phyloP scores from a whole-genome alignment of 2,329 filamentous ascomycete genomes.

The Aspergillus awamori region DNA sequence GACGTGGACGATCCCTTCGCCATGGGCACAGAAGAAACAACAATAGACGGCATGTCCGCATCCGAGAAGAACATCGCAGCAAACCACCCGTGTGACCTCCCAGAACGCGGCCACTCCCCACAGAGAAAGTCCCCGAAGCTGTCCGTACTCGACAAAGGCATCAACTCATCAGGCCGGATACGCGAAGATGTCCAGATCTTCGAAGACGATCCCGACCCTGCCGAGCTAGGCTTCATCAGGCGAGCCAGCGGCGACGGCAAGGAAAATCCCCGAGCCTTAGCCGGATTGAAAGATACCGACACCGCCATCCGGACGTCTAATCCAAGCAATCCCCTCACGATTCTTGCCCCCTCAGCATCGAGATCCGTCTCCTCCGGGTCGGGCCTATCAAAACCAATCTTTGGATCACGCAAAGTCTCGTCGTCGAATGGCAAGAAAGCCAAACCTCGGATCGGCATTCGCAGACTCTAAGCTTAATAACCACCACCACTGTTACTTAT shows the following conservation, averaged over 20 bases:
- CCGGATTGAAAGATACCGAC: slow-evolving; percentile 20
- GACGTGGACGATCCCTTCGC: slow-evolving; percentile 30
- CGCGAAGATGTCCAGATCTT: slow-evolving; percentile 37
- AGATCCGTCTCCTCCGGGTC: slow-evolving; percentile 17
- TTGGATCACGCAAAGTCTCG: slow-evolving; percentile 28
- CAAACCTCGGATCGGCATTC: slow-evolving; percentile 41
- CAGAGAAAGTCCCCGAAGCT: slow-evolving; percentile 43
- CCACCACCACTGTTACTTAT: background rate
- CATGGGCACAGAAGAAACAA: slow-evolving; percentile 34
- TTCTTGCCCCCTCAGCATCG: slow-evolving; percentile 8
- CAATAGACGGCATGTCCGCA: slow-evolving; percentile 32
- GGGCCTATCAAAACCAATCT: slow-evolving; percentile 21
- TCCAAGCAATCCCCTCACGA: slow-evolving; percentile 3
- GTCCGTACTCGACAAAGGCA: slow-evolving; percentile 26
- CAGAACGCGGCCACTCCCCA: slow-evolving; percentile 26
- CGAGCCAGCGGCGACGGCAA: slow-evolving; percentile 27
- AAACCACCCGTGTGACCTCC: slow-evolving; percentile 27
- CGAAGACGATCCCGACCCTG: slow-evolving; percentile 31
- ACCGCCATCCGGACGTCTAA: background rate
- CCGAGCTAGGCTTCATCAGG: slow-evolving; percentile 17
- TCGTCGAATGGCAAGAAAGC: slow-evolving; percentile 26
- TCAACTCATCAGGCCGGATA: slow-evolving; percentile 29
- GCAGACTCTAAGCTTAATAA: slow-evolving; percentile 33
- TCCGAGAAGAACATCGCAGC: slow-evolving; percentile 48
- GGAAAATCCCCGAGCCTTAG: slow-evolving; percentile 23